These are phyloP conservation scores for Acer yangbiense DNA, from an alignment of 345 rosid species.

Conservation along the genomic window DNA sequence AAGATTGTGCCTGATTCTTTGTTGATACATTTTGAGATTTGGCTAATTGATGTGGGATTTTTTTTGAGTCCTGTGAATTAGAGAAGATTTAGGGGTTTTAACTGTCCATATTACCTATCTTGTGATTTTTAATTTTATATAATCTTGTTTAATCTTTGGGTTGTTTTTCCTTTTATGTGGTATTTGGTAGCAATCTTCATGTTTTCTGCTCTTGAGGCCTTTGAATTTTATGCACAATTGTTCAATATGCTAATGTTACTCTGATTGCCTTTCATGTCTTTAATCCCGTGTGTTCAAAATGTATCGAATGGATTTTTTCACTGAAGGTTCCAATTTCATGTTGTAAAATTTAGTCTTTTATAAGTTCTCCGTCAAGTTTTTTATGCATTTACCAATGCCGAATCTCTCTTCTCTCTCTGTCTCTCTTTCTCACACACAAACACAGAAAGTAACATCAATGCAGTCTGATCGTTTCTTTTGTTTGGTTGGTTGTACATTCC, in stretches of 20 bases:
- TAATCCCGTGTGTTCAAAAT: no score
- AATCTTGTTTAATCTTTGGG: not conserved
- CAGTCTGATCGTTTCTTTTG: slow-evolving; percentile 9
- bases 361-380: not conserved
- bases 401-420: not conserved
- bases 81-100: not conserved
- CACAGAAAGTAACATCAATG: not conserved
- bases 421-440: not conserved
- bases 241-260: not conserved
- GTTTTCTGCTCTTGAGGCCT: not conserved
- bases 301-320: not conserved
- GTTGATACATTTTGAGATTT: not conserved
- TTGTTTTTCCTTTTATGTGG: not conserved
- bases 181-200: not conserved
- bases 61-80: not conserved
- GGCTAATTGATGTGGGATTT: no score
- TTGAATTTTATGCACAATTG: not conserved
- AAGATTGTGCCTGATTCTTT: not conserved
- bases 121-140: not conserved
- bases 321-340: not conserved
- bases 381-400: not conserved
- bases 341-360: not conserved
- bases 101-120: not conserved
- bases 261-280: slow-evolving; percentile 5
- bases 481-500: slow-evolving; percentile 5